These are phyloP conservation scores for Tetrapisispora fleetii DNA, from an alignment of 805 yeast genomes.

Conservation along the genomic window DNA sequence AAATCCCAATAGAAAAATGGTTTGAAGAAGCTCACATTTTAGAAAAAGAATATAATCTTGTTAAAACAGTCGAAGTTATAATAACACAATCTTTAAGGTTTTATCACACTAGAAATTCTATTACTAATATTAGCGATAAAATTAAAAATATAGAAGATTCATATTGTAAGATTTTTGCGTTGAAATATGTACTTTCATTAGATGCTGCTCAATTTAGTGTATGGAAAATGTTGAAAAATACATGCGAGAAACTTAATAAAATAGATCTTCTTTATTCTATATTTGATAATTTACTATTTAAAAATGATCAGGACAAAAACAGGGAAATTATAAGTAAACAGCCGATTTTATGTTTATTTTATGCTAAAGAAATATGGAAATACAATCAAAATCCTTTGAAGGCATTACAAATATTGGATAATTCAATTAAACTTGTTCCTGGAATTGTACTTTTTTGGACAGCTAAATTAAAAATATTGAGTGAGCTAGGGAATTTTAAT, in stretches of 20 bases:
- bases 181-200: slow-evolving; percentile 32
- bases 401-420: slow-evolving; percentile 45
- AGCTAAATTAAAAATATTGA: slow-evolving; percentile 61
- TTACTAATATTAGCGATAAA: slow-evolving; percentile 14
- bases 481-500: slow-evolving; percentile 30
- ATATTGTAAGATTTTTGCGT: slow-evolving; percentile 34
- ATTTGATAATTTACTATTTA: slow-evolving; percentile 44
- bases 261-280: slow-evolving; percentile 31
- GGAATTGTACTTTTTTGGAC: slow-evolving; percentile 51
- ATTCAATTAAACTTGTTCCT: slow-evolving; percentile 38
- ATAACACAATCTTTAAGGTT: slow-evolving; percentile 33
- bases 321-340: slow-evolving; percentile 34
- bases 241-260: slow-evolving; percentile 27
- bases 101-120: slow-evolving; percentile 22
- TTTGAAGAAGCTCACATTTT: slow-evolving; percentile 43
- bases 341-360: slow-evolving; percentile 52
- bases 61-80: slow-evolving; percentile 42
- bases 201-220: slow-evolving; percentile 37
- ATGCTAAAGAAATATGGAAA: slow-evolving; percentile 61
- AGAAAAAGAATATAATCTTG: slow-evolving; percentile 32
- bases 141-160: slow-evolving; percentile 9
- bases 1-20: slow-evolving; percentile 40
- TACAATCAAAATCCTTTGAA: slow-evolving; percentile 36
- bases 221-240: slow-evolving; percentile 41
- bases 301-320: not conserved